These are phyloP conservation scores for Teunomyces pallodes DNA, from an alignment of 805 yeast genomes.

Conservation along the genomic window DNA sequence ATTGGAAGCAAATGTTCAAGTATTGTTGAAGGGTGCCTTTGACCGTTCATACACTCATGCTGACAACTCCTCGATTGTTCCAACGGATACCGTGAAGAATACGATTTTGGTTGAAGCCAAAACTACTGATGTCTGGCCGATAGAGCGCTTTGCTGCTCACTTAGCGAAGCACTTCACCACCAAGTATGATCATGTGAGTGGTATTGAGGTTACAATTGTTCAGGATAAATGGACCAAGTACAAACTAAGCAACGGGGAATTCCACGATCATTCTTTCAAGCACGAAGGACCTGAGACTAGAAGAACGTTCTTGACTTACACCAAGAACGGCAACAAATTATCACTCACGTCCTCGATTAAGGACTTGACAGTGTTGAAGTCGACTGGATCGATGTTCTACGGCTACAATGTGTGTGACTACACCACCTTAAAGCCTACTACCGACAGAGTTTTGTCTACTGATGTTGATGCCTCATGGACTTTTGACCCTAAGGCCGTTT, in stretches of 20 bases:
- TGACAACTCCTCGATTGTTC: constrained; percentile 85
- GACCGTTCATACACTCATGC: constrained; percentile 83
- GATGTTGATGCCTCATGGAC: constrained; percentile 76
- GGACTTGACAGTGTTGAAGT: constrained; percentile 80
- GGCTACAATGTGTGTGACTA: constrained; percentile 84
- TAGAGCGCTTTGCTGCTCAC: constrained; percentile 85
- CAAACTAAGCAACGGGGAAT: constrained; percentile 61
- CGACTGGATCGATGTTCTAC: constrained; percentile 90
- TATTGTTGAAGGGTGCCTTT: constrained; percentile 73
- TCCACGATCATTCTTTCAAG: constrained; percentile 79
- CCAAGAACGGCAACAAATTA: constrained; percentile 50
- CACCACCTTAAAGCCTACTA: constrained; percentile 82
- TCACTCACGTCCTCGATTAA: constrained; percentile 65
- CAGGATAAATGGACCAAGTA: constrained; percentile 82
- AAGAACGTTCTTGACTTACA: constrained; percentile 52
- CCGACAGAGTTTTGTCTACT: constrained; percentile 83
- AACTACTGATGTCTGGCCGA: constrained; percentile 82
- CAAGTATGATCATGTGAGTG: constrained; percentile 76
- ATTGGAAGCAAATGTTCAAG: constrained; percentile 79
- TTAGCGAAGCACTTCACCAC: constrained; percentile 76
- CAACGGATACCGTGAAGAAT: constrained; percentile 92
- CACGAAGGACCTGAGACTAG: constrained; percentile 84
- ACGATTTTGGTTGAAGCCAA: constrained; percentile 83
- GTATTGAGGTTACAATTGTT: constrained; percentile 61
- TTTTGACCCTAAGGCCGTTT: constrained; percentile 51